Evolutionary conservation across 106 monocot genomes (phyloP), one percentile per base, ranked within the genome.

Genomic region (Allium fistulosum): DNA sequence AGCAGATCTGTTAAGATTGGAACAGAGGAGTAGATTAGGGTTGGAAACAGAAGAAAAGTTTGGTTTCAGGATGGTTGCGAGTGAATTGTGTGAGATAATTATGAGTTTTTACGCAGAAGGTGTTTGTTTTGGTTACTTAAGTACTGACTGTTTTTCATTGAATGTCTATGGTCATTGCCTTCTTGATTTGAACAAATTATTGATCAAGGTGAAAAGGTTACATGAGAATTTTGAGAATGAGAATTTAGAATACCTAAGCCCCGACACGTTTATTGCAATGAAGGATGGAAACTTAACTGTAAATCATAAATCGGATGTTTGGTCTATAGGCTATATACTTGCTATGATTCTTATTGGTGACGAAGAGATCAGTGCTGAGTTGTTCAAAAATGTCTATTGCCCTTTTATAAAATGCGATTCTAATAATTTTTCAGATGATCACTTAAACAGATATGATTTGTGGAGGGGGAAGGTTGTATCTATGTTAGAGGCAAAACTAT

Each of bases 1-100:
- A 14, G 69, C 63, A 1, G 47, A 49, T 70, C 18, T 75, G 46
- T 11, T 72, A 70, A 64, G 69, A 8, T 51, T 48, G 15, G 71
- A 72, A 66, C 50, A 28, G 61, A 62, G 11, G 49, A 48, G 46
- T n/a, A 66, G 66, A 66, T 66, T 66, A 66, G 66, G 49, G 10
- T 51, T 66, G 66, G 51, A 66, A 0, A 55, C 55, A 48, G 48
- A 14, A 16, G 75, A 71, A 3, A 53, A 69, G 48, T 53, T 74
- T 75, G 59, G 52, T 18, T 74, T 85, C 67, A 75, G 73, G 63
- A 60, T 75, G 28, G 45, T 72, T 67, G 72, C 60, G 15, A 50
- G 82, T 84, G 97, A 92, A 69, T 51, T 85, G 50, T 99, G 97
- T 69, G 92, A 99, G 67, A 85, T 75, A 37, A 69, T 99, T 45